A percentile compares a stretch with the other conserved stretches of the same genome.
phyloP scores from a whole-genome alignment of 2,329 filamentous ascomycete genomes.

The Cladosporium sp. region DNA sequence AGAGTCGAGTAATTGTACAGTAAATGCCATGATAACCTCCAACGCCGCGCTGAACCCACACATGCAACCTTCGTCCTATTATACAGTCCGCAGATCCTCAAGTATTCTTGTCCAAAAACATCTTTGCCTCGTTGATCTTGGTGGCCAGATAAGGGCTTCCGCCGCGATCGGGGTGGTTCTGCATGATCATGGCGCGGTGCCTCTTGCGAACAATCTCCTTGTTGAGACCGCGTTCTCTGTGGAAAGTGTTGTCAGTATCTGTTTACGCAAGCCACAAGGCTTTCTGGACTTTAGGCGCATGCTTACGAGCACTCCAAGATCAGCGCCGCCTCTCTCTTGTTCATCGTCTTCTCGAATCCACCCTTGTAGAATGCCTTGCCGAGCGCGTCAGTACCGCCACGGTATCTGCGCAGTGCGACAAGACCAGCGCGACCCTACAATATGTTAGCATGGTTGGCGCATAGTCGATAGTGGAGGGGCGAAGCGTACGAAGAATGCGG shows the following conservation, averaged over 20 bases:
- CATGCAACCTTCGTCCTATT: neutral
- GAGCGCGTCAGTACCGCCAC: constrained; percentile 70
- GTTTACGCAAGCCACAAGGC: neutral
- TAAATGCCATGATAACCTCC: constrained; percentile 17
- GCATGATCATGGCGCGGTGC: constrained; percentile 90
- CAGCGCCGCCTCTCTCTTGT: constrained; percentile 80
- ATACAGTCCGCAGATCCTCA: constrained; percentile 16
- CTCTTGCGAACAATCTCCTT: constrained; percentile 96
- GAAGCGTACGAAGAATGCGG: constrained; percentile 65
- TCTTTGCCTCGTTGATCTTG: constrained; percentile 98
- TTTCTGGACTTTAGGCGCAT: neutral
- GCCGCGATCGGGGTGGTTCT: constrained; percentile 96
- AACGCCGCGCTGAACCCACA: constrained; percentile 20
- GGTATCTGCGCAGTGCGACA: constrained; percentile 80
- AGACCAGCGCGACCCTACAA: constrained; percentile 86
- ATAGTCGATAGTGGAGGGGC: constrained; percentile 25
- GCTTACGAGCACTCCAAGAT: constrained; percentile 86
- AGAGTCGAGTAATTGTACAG: constrained; percentile 19
- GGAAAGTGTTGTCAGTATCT: constrained; percentile 14
- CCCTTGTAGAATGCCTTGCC: constrained; percentile 97
- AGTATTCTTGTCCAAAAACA: constrained; percentile 76
- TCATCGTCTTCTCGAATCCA: constrained; percentile 97
- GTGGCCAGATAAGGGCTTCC: constrained; percentile 95
- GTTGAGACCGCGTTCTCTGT: constrained; percentile 78
- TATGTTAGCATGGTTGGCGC: constrained; percentile 8